Conservation (phyloP, 2,329 filamentous ascomycete genomes). For the Colletotrichum musae region DNA sequence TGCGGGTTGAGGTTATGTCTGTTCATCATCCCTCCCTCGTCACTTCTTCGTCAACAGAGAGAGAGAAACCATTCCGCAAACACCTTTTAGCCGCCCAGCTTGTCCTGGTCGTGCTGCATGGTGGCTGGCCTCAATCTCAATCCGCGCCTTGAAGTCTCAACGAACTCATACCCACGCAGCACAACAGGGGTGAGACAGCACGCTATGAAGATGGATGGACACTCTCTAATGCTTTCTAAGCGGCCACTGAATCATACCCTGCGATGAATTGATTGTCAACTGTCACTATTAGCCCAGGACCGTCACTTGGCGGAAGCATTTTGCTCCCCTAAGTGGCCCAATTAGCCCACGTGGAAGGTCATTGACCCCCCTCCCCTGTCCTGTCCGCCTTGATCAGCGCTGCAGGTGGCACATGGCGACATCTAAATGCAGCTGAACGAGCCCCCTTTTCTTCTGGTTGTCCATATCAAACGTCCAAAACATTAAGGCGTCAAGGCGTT, state of each 20-base stretch:
- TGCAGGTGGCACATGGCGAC: background rate
- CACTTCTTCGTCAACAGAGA: conserved; percentile 9
- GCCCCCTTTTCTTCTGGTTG: background rate
- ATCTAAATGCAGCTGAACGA: background rate
- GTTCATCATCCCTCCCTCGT: background rate
- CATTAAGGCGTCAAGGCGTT: no score
- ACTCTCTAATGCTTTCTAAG: conserved; percentile 18
- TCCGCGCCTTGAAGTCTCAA: no score
- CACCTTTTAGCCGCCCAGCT: conserved; percentile 18
- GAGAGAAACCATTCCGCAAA: background rate
- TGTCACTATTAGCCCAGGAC: no score
- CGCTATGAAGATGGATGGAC: no score
- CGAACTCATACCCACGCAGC: no score
- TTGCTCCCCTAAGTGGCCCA: background rate
- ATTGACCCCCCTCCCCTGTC: conserved; percentile 13
- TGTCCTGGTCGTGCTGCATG: conserved; percentile 19
- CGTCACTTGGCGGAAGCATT: conserved; percentile 9
- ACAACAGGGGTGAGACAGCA: no score
- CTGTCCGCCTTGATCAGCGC: conserved; percentile 17
- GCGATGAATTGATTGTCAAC: background rate
- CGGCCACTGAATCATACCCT: conserved; percentile 24
- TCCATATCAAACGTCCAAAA: no score
- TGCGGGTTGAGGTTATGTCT: conserved; percentile 10
- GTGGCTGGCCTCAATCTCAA: no score
- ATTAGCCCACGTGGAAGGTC: conserved; percentile 20